phyloP scores from a whole-genome alignment of 2,329 filamentous ascomycete genomes.

The Ceratocystiopsis brevicomis region DNA sequence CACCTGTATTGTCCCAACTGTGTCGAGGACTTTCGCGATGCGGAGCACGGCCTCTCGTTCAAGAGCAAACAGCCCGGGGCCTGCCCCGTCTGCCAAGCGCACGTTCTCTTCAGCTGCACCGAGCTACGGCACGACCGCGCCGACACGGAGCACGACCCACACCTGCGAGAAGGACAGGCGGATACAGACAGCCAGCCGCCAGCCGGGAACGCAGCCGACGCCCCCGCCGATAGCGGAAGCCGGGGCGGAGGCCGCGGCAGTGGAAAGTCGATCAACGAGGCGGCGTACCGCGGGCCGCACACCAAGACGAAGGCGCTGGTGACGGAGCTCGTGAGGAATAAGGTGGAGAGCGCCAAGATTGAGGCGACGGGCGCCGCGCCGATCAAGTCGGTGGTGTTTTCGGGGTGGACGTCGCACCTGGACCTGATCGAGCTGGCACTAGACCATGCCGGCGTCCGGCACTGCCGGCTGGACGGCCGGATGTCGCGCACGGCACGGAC shows the following conservation, averaged over 20 bases:
- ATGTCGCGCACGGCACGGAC: constrained; percentile 63
- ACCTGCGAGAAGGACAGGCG: too few relatives aligned
- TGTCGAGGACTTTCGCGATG: constrained; percentile 38
- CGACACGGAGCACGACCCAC: constrained; percentile 32
- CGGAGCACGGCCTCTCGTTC: constrained; percentile 22
- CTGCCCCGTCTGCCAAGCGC: constrained; percentile 51
- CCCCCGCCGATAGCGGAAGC: neutral
- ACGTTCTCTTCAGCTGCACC: constrained; percentile 45
- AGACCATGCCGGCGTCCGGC: constrained; percentile 43
- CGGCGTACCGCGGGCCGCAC: constrained; percentile 64
- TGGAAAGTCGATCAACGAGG: constrained; percentile 35
- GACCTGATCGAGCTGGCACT: constrained; percentile 80
- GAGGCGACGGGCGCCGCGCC: constrained; percentile 45
- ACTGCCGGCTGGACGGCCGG: constrained; percentile 71
- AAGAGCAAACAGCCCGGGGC: constrained; percentile 27
- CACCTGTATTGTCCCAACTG: constrained; percentile 69
- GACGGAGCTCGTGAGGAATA: constrained; percentile 48
- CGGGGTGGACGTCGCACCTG: constrained; percentile 86
- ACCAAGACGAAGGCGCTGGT: constrained; percentile 79
- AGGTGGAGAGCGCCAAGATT: constrained; percentile 36
- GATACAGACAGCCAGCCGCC: constrained; percentile 22
- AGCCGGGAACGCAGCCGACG: neutral
- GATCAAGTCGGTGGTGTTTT: constrained; percentile 87
- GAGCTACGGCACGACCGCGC: constrained; percentile 45
- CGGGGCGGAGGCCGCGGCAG: neutral